These are phyloP conservation scores for Amaranthus tricolor DNA, from an alignment of 179 eudicot genomes.

Conservation along the genomic window DNA sequence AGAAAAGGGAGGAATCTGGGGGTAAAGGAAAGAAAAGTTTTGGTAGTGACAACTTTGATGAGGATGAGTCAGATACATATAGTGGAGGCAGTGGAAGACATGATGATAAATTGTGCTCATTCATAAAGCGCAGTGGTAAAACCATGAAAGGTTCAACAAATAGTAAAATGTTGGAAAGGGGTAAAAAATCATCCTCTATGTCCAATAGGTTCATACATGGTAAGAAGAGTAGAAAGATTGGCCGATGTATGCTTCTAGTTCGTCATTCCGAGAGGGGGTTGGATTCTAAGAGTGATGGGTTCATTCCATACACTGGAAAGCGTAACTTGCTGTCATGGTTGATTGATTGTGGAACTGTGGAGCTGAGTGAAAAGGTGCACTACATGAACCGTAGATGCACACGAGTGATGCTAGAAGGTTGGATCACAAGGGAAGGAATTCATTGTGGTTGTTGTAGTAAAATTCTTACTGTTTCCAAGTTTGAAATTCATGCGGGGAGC, in stretches of 20 bases:
- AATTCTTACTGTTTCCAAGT: slow-evolving; percentile 75
- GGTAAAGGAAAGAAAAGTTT: slow-evolving; percentile 38
- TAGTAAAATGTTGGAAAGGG: slow-evolving; percentile 33
- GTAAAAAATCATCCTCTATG: slow-evolving; percentile 30
- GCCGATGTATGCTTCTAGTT: slow-evolving; percentile 80
- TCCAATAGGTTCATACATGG: slow-evolving; percentile 44
- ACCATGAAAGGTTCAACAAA: slow-evolving; percentile 41
- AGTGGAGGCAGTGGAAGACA: slow-evolving; percentile 51
- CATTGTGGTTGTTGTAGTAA: slow-evolving; percentile 98
- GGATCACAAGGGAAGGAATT: slow-evolving; percentile 87
- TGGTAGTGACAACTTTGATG: slow-evolving; percentile 34
- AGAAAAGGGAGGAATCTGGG: slow-evolving; percentile 50
- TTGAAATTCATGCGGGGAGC: slow-evolving; percentile 95
- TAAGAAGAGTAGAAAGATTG: slow-evolving; percentile 62
- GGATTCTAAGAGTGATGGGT: slow-evolving; percentile 61
- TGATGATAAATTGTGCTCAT: slow-evolving; percentile 46
- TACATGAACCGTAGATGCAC: slow-evolving; percentile 84
- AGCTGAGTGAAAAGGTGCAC: slow-evolving; percentile 74
- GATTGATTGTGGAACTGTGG: slow-evolving; percentile 68
- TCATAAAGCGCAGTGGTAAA: slow-evolving; percentile 46
- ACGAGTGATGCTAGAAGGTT: slow-evolving; percentile 76
- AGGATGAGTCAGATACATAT: slow-evolving; percentile 41
- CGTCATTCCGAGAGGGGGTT: slow-evolving; percentile 66
- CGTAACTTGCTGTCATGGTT: slow-evolving; percentile 87
- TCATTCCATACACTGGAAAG: slow-evolving; percentile 76